Base-by-base conservation (phyloP, 2,329 filamentous ascomycete species). In the Penicillium sp. region DNA sequence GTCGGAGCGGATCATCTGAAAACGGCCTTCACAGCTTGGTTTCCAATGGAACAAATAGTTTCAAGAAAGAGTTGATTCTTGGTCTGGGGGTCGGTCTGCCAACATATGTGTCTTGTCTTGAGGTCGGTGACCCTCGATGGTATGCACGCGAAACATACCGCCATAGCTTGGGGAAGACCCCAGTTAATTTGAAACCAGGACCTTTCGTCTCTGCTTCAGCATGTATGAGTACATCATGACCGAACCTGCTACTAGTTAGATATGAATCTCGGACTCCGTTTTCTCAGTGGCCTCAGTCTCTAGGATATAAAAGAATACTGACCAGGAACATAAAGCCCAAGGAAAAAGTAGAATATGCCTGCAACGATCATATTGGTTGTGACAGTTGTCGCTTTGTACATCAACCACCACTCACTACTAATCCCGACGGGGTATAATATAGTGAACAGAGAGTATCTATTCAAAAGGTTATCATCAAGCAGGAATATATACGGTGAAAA, bases 211-310 rank as follows among this genome's bases (percentile, higher is more conserved):
- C 48, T 70, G 67, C 48, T 62, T 69, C 14, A 68, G 47, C 67
- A 70, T 70, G 26, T 70, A 68, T 37, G 57, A 60, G 39, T 67
- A 70, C 67, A 70, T 70, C 65, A 68, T 69, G 7, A 65, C 54
- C n/a, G 66, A 62, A 1, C 67, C 66, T 68, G 10, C 33, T 3
- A 11, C 8, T 13, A 3, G 21, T 53, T 19, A 53, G 40, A 23
- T 47, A 29, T 21, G 4, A 23, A 6, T 21, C 36, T 40, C 26
- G 16, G 11, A 1, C 1, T 4, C 18, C 7, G 45, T 14, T 23
- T 18, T 43, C 4, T n/a, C 13, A 31, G 24, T 10, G 24, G 24
- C 10, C 16, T 10, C 34, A 16, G 18, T 4, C 5, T 19, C 9
- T 9, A 37, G 18, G 16, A 21, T 4, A 5, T 5, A 10, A 18